A percentile compares a stretch with the other conserved stretches of the same genome.
Conservation (phyloP, 805 yeast species). For the Saccharomycopsis fibuligera region DNA sequence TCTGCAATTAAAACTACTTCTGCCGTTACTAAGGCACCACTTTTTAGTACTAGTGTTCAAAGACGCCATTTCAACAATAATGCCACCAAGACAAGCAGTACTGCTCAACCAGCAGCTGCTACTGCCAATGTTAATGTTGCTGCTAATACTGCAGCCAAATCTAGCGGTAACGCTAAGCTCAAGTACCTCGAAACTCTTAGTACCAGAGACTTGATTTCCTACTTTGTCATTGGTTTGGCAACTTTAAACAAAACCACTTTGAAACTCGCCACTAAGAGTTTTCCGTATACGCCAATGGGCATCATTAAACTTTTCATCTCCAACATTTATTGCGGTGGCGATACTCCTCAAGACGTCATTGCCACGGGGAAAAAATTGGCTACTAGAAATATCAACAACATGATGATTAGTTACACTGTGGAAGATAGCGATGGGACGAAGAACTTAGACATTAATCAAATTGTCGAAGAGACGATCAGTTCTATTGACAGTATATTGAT, state of each 20-base stretch:
- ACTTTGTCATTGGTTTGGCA: conserved; percentile 62
- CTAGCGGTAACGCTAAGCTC: not conserved
- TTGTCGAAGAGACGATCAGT: conserved; percentile 55
- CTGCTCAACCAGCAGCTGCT: not conserved
- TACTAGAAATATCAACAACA: conserved; percentile 76
- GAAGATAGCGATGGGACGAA: conserved; percentile 85
- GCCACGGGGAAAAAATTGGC: conserved; percentile 62
- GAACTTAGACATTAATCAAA: conserved; percentile 48
- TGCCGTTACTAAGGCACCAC: no score
- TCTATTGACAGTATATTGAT: conserved; percentile 63
- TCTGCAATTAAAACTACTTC: no score
- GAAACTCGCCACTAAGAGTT: conserved; percentile 52
- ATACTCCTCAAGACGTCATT: conserved; percentile 60
- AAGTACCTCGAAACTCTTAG: conserved; percentile 47
- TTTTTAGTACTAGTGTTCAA: conserved; percentile 1
- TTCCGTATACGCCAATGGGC: conserved; percentile 71
- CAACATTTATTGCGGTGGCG: conserved; percentile 89
- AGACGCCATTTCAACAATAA: not conserved
- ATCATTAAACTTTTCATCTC: conserved; percentile 68
- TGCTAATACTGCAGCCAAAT: not conserved
- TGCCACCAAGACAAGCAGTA: not conserved
- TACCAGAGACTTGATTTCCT: conserved; percentile 51
- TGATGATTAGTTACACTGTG: conserved; percentile 92
- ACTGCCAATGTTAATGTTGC: not conserved
- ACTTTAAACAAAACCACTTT: conserved; percentile 60